Evolutionary conservation across 1,139 yeast genomes (phyloP).

Genomic region (Yamadazyma siamensis): DNA sequence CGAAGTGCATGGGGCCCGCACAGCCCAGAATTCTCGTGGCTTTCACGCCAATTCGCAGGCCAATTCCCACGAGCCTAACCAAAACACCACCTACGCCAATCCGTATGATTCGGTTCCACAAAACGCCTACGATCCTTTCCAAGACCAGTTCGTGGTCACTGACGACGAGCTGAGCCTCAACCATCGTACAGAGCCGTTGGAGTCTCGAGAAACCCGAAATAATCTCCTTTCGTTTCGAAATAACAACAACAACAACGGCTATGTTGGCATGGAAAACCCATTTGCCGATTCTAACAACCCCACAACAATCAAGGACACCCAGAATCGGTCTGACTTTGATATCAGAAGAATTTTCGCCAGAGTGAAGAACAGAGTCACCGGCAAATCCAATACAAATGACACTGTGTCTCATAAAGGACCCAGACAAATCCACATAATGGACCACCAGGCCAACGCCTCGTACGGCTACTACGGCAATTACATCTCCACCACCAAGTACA

Average conservation of each 20-base stretch:
- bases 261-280: conserved; percentile 24
- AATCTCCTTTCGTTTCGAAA: conserved; percentile 3
- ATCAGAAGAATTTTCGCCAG: conserved; percentile 12
- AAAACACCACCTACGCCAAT: background rate
- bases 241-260: conserved; percentile 8
- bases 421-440: conserved; percentile 67
- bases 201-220: background rate
- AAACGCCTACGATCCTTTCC: conserved; percentile 14
- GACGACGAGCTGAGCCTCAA: background rate
- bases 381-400: conserved; percentile 8
- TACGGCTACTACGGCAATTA: conserved; percentile 75
- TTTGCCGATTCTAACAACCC: conserved; percentile 26
- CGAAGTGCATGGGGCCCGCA: no score
- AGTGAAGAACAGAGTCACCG: conserved; percentile 9
- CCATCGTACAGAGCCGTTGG: background rate
- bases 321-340: conserved; percentile 12
- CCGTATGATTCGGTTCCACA: conserved; percentile 6
- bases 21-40: no score
- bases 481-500: conserved; percentile 95
- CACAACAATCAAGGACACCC: conserved; percentile 7
- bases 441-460: conserved; percentile 49
- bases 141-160: conserved; percentile 10
- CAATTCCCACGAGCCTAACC: background rate
- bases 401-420: conserved; percentile 35
- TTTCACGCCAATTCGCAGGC: conserved; percentile 1